These are phyloP conservation scores for Alternaria gaisen DNA, from an alignment of 2,329 filamentous ascomycete species.

Conservation along the genomic window DNA sequence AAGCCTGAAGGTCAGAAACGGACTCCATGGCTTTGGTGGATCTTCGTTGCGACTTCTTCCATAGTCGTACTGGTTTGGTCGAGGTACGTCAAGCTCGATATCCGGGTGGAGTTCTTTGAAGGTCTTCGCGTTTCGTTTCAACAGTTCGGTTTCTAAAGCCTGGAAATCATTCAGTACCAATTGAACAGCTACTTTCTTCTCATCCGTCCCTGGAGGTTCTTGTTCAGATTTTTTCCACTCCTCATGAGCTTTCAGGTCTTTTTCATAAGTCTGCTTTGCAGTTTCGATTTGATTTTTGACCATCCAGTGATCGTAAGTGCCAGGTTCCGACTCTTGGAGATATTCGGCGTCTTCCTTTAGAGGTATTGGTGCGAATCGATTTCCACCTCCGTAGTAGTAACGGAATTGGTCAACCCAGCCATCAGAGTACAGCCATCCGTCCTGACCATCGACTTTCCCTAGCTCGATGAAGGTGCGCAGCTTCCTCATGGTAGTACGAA, in stretches of 20 bases:
- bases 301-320: conserved; percentile 68
- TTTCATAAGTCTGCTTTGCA: conserved; percentile 51
- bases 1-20: conserved; percentile 55
- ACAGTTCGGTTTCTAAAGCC: conserved; percentile 63
- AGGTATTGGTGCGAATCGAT: conserved; percentile 15
- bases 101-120: conserved; percentile 71
- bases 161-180: conserved; percentile 63
- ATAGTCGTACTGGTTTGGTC: neutral
- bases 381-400: neutral
- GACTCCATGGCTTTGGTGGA: conserved; percentile 24
- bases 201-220: conserved; percentile 46
- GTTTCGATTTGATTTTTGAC: conserved; percentile 54
- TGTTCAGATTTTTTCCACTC: conserved; percentile 25
- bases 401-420: neutral
- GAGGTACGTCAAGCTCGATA: neutral
- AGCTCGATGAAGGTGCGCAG: conserved; percentile 19
- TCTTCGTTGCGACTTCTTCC: conserved; percentile 8
- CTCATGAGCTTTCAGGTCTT: conserved; percentile 45
- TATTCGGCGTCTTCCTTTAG: conserved; percentile 60
- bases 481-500: conserved; percentile 61
- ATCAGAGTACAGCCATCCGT: neutral
- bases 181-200: conserved; percentile 67
- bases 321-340: conserved; percentile 59
- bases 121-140: conserved; percentile 69
- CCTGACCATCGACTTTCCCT: conserved; percentile 12